Conservation (phyloP, 208 protist genomes). For the Leptomonas pyrrhocoris region DNA sequence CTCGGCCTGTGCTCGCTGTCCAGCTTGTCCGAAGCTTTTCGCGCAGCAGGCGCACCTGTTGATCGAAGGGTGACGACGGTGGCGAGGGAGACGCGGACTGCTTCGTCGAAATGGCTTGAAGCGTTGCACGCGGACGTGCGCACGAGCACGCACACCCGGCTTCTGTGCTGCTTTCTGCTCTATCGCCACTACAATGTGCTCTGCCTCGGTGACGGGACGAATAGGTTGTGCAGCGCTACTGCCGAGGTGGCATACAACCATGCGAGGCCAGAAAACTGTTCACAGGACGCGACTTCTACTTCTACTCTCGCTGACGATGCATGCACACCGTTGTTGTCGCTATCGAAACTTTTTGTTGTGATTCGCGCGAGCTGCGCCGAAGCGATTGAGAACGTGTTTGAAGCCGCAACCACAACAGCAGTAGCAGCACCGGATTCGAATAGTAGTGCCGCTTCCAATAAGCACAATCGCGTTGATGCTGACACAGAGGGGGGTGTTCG, state of each 20-base stretch:
- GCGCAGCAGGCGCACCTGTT: not conserved
- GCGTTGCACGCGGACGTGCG: not conserved
- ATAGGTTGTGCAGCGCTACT: not conserved
- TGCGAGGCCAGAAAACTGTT: not conserved
- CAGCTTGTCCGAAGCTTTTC: not conserved
- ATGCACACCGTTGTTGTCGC: too few relatives aligned
- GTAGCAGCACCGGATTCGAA: not conserved
- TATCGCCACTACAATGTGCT: slow-evolving; percentile 14
- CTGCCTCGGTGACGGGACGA: not conserved
- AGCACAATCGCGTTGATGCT: too few relatives aligned
- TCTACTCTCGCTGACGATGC: not conserved
- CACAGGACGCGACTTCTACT: not conserved
- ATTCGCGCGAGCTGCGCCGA: slow-evolving; percentile 4
- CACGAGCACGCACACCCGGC: slow-evolving; percentile 3
- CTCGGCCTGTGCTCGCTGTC: slow-evolving; percentile 22
- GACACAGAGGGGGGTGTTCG: too few relatives aligned
- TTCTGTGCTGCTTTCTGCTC: slow-evolving; percentile 12
- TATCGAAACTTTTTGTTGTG: not conserved
- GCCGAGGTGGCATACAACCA: not conserved
- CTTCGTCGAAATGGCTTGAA: not conserved
- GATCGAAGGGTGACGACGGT: too few relatives aligned
- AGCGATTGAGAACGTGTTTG: not conserved
- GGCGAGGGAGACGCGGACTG: not conserved
- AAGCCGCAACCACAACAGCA: not conserved
- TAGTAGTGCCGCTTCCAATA: not conserved